Base-by-base conservation (phyloP, 176 grass and related monocot species). In the Elaeis guineensis region DNA sequence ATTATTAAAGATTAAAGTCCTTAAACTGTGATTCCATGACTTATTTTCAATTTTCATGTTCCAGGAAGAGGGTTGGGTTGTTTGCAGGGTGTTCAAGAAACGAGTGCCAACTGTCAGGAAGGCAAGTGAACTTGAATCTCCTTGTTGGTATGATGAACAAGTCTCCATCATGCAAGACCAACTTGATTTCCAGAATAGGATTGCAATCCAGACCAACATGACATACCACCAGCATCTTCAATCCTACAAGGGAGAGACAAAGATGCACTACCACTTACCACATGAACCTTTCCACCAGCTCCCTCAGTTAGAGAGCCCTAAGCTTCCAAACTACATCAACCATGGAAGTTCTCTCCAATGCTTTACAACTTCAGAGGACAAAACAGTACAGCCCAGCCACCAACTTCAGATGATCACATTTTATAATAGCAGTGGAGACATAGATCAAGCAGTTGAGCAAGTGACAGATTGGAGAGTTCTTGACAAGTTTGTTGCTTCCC, bases 11-110 rank as follows among this genome's bases (percentile, higher is more conserved):
- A 44, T 9, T 11, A 44, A 44, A 44, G 35, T 12, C 35, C 6
- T 44, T 44, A 3, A 44, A 12, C 35, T 14, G 8, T 44, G 8
- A 44, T 44, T 44, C 35, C 35, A 44, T 44, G 35, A 44, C 35
- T 44, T 44, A 14, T 3, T 44, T 9, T 44, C 1, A 29, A 44
- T 23, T 1, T 25, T 59, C 21, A 19, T 24, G 49, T 57, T 77
- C 51, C 83, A 95, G 91, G 91, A 95, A 72, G 91, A 95, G 75
- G 91, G 91, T 5, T 95, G 91, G 91, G 91, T 95, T n/a, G 91
- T 95, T 15, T 95, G 91, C 21, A 82, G 86, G 61, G 91, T 90
- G 48, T 95, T 95, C 80, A 95, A 95, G 30, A 95, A 95, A 72
- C 72, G 86, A 48, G 56, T 89, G 17, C 91, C 91, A 11, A 87